Evolutionary conservation across 2,329 filamentous ascomycete species (phyloP).

Genomic region (Sclerotinia borealis): DNA sequence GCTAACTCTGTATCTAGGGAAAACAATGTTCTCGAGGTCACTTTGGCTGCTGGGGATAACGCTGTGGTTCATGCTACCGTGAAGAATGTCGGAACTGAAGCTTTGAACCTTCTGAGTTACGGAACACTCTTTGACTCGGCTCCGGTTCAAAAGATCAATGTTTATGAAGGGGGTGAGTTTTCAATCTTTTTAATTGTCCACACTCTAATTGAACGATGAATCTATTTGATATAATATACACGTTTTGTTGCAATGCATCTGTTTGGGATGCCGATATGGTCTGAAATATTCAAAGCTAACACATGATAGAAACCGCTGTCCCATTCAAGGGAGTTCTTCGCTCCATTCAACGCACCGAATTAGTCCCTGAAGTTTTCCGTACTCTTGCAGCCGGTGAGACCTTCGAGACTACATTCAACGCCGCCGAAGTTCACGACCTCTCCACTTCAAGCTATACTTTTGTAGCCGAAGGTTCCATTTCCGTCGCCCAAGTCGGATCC

Average conservation of each 20-base stretch:
- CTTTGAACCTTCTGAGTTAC: slow-evolving; percentile 36
- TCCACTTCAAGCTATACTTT: slow-evolving; percentile 51
- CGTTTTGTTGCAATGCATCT: no score
- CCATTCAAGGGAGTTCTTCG: slow-evolving; percentile 26
- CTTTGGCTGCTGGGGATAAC: slow-evolving; percentile 31
- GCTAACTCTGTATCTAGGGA: slow-evolving; percentile 28
- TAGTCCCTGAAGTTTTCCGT: slow-evolving; percentile 36
- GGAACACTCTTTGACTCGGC: slow-evolving; percentile 37
- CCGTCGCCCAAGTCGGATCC: slow-evolving; percentile 46
- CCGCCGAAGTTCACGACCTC: slow-evolving; percentile 39
- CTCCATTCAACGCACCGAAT: slow-evolving; percentile 33
- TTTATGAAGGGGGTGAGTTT: slow-evolving; percentile 30
- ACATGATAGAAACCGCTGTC: not conserved
- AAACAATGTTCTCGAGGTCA: slow-evolving; percentile 21
- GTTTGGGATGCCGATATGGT: no score
- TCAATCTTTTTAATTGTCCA: slow-evolving; percentile 19
- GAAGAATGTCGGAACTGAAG: slow-evolving; percentile 36
- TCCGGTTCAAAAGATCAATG: slow-evolving; percentile 37
- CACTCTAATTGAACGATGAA: no score
- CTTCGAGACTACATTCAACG: slow-evolving; percentile 39
- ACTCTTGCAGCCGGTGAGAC: slow-evolving; percentile 37
- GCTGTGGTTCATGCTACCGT: slow-evolving; percentile 36
- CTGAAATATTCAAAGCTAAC: not conserved
- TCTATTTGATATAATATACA: not conserved
- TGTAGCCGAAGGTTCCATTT: slow-evolving; percentile 49